Percentiles rank a stretch among this genome's conserved stretches.
Evolutionary conservation across 441 rosid genomes (phyloP).

Genomic region (Corymbia calophylla): DNA sequence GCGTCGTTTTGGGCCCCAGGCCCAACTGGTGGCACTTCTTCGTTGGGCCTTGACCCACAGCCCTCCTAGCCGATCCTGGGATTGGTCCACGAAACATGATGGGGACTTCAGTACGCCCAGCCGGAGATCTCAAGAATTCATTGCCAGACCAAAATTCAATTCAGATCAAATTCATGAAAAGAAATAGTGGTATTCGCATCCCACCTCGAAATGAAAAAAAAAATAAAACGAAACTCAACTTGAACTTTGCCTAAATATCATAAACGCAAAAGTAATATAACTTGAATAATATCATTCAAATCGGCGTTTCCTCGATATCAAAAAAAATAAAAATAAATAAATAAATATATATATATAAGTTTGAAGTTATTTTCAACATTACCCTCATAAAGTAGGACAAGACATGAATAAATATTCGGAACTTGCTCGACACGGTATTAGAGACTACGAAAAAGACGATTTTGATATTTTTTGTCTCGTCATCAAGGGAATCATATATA

Average conservation of each 20-base stretch:
- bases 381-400: neutral
- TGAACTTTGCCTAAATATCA: neutral
- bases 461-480: neutral
- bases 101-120: neutral
- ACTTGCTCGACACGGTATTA: no score
- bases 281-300: accelerated
- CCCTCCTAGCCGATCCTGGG: neutral
- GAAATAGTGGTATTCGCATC: neutral
- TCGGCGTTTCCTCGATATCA: no score
- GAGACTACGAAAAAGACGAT: neutral
- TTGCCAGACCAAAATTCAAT: neutral
- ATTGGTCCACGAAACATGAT: neutral
- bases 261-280: neutral
- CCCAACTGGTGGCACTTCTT: neutral
- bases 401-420: neutral
- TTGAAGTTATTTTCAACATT: neutral
- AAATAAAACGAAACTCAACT: neutral
- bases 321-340: no score
- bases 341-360: no score
- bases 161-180: neutral
- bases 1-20: neutral
- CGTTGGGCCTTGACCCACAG: neutral
- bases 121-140: neutral
- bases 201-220: neutral
- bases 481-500: neutral